Evolutionary conservation across 2,329 filamentous ascomycete species (phyloP).

Genomic region (Fusarium succisae): DNA sequence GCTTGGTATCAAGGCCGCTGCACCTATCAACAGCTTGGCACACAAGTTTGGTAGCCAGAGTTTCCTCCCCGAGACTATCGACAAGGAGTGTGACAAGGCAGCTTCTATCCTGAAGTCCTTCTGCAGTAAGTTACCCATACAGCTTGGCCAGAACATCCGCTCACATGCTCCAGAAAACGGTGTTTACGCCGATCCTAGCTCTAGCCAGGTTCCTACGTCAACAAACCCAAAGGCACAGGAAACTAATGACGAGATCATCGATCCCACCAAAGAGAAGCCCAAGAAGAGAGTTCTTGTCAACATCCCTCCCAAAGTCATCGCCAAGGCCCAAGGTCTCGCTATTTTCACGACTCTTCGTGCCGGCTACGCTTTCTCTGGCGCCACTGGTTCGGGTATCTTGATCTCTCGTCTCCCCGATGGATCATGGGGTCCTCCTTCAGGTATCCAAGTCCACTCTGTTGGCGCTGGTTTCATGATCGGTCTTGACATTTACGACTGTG

Average conservation of each 20-base stretch:
- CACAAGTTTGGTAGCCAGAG: constrained; percentile 86
- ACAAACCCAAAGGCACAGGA: constrained; percentile 45
- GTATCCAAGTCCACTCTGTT: constrained; percentile 82
- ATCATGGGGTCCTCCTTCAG: constrained; percentile 82
- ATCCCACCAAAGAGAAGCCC: constrained; percentile 50
- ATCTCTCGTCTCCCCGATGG: constrained; percentile 71
- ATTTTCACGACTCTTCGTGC: constrained; percentile 78
- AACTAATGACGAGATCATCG: constrained; percentile 42
- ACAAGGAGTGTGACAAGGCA: constrained; percentile 92
- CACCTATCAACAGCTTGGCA: constrained; percentile 81
- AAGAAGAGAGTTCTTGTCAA: constrained; percentile 62
- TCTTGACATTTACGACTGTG: constrained; percentile 89
- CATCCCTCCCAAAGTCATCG: constrained; percentile 68
- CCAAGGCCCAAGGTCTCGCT: constrained; percentile 72
- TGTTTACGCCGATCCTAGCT: constrained; percentile 56
- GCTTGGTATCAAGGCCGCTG: constrained; percentile 61
- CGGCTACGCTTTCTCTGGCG: constrained; percentile 72
- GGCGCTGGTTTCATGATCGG: constrained; percentile 84
- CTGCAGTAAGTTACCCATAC: constrained; percentile 70
- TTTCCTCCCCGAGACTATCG: constrained; percentile 85
- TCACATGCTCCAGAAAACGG: constrained; percentile 56
- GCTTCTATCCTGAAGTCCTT: constrained; percentile 85
- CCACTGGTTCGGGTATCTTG: constrained; percentile 72
- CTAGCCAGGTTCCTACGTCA: constrained; percentile 44
- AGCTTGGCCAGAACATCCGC: not conserved